Evolutionary conservation across 345 rosid genomes (phyloP).

Genomic region (Clarkia xantiana): DNA sequence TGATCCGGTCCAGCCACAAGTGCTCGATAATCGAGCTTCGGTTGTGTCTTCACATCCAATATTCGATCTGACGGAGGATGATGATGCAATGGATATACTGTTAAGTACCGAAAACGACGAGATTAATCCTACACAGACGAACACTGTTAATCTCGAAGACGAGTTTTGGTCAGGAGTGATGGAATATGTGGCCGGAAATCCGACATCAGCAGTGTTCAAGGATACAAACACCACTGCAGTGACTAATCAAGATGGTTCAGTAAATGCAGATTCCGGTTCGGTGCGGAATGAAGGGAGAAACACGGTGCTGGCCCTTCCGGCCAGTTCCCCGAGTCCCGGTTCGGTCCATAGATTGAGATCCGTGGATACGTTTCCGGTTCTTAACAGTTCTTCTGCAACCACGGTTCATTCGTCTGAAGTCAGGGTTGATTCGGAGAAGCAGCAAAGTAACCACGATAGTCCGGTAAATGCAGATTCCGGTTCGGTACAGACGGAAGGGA

Average conservation of each 20-base stretch:
- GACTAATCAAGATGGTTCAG: too few relatives aligned
- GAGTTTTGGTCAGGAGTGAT: constrained; percentile 18
- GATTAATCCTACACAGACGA: constrained; percentile 32
- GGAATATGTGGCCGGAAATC: not conserved
- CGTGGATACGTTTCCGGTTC: not conserved
- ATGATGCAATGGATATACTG: constrained; percentile 26
- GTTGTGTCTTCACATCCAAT: constrained; percentile 14
- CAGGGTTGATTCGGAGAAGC: too few relatives aligned
- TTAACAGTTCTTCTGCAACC: constrained; percentile 19
- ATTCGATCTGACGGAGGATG: constrained; percentile 61
- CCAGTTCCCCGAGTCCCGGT: constrained; percentile 21
- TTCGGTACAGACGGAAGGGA: too few relatives aligned
- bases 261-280: too few relatives aligned
- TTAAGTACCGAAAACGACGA: constrained; percentile 41
- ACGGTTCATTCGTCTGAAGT: too few relatives aligned
- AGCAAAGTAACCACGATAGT: too few relatives aligned
- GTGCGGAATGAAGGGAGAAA: too few relatives aligned
- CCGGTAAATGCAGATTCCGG: too few relatives aligned
- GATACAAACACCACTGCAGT: too few relatives aligned
- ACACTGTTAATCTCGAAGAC: constrained; percentile 10
- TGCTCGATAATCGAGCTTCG: constrained; percentile 26
- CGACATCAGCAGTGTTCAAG: too few relatives aligned
- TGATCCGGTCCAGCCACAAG: constrained; percentile 11
- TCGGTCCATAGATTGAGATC: too few relatives aligned
- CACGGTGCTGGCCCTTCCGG: constrained; percentile 35